Evolutionary conservation across 768 basidiomycete genomes (phyloP).

Genomic region (Piloderma croceum): DNA sequence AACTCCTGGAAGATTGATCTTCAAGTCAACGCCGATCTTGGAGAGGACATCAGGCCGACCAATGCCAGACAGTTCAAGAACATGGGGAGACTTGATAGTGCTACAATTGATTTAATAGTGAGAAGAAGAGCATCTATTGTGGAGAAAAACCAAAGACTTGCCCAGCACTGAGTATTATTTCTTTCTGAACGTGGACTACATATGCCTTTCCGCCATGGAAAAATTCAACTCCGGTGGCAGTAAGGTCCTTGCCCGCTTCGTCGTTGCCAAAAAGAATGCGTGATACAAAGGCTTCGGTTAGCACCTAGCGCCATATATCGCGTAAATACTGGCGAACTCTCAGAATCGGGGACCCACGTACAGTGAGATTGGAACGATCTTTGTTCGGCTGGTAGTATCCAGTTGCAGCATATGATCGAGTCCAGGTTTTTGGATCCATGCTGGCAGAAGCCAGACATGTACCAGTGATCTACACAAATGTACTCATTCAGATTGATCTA

Average conservation of each 20-base stretch:
- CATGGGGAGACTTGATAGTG: constrained; percentile 38
- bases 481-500: neutral
- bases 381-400: constrained; percentile 21
- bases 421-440: constrained; percentile 22
- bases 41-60: constrained; percentile 31
- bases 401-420: constrained; percentile 26
- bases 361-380: constrained; percentile 23
- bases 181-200: constrained; percentile 35
- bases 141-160: too few relatives aligned
- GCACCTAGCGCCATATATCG: too few relatives aligned
- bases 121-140: too few relatives aligned
- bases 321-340: too few relatives aligned
- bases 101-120: too few relatives aligned
- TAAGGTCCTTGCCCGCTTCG: too few relatives aligned
- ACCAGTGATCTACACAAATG: constrained; percentile 19
- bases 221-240: constrained; percentile 47
- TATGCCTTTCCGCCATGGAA: constrained; percentile 23
- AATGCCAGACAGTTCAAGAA: constrained; percentile 47
- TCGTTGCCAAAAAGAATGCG: too few relatives aligned
- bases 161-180: constrained; percentile 39
- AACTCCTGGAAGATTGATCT: constrained; percentile 41
- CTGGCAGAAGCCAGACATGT: constrained; percentile 16
- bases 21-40: constrained; percentile 24
- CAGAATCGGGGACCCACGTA: too few relatives aligned
- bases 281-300: too few relatives aligned